phyloP scores from a whole-genome alignment of 2,329 filamentous ascomycete genomes.

The Alternaria sp. region DNA sequence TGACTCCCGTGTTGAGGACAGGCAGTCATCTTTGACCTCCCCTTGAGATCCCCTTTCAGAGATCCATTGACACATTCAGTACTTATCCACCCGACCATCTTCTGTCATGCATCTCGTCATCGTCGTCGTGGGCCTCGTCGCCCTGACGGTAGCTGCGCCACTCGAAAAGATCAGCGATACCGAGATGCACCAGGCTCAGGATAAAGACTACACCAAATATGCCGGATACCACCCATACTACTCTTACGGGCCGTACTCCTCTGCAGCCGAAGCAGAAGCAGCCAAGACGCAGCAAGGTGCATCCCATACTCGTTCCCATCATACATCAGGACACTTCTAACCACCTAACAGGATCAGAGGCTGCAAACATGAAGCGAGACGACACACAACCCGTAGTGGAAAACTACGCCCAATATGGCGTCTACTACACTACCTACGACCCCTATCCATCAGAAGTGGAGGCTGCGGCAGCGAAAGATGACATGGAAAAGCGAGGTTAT shows the following conservation, averaged over 20 bases:
- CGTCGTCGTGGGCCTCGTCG: slow-evolving; percentile 16
- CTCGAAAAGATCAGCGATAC: slow-evolving; percentile 12
- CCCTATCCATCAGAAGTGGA: background rate
- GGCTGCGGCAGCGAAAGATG: background rate
- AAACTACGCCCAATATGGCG: background rate
- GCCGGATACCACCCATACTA: slow-evolving; percentile 14
- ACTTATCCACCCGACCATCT: background rate
- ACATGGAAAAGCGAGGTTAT: slow-evolving; percentile 1
- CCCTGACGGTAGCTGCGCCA: slow-evolving; percentile 17
- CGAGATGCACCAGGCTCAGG: background rate
- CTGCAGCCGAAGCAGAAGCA: background rate
- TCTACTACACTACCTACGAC: background rate
- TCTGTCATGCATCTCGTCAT: slow-evolving; percentile 26
- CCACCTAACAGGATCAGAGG: background rate
- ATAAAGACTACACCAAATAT: slow-evolving; percentile 12
- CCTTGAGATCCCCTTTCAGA: background rate
- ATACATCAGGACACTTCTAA: background rate
- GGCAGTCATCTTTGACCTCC: background rate
- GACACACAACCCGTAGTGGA: background rate
- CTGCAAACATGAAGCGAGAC: slow-evolving; percentile 1
- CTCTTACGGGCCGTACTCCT: slow-evolving; percentile 10
- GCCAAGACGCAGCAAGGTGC: background rate
- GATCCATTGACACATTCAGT: background rate
- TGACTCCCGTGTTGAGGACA: background rate
- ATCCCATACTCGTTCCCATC: background rate